Evolutionary conservation across 2,329 filamentous ascomycete genomes (phyloP).

Genomic region (Fusarium oxysporum): DNA sequence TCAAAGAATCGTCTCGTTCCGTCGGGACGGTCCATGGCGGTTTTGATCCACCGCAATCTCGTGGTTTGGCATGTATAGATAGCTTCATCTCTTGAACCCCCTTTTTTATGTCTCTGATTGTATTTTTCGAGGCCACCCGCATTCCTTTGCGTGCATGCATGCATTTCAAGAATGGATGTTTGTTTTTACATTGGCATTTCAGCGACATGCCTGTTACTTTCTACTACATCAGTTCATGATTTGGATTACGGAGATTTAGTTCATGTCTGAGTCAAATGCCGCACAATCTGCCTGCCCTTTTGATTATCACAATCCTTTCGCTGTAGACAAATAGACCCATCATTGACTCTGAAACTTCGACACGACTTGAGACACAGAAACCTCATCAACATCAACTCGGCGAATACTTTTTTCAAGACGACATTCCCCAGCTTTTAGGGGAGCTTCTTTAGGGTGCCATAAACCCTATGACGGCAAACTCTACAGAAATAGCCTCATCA

Average conservation of each 20-base stretch:
- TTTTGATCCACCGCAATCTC: neutral
- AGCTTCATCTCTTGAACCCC: conserved; percentile 8
- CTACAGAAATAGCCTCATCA: conserved; percentile 10
- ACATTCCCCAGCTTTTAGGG: neutral
- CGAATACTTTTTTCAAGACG: neutral
- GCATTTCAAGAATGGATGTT: neutral
- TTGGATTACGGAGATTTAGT: neutral
- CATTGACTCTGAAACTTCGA: neutral
- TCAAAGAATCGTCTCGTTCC: conserved; percentile 20
- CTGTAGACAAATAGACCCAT: neutral
- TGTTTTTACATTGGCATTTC: neutral
- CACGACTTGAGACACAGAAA: neutral
- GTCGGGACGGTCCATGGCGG: conserved; percentile 29
- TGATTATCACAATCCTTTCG: conserved; percentile 7
- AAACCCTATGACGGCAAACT: conserved; percentile 6
- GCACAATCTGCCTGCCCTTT: neutral
- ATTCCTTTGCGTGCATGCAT: neutral
- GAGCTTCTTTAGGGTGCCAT: neutral
- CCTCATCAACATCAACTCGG: neutral
- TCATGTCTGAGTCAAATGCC: conserved; percentile 9
- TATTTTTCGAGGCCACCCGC: neutral
- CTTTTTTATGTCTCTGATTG: neutral
- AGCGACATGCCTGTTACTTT: neutral
- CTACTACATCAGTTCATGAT: neutral
- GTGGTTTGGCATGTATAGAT: conserved; percentile 3